Conservation (phyloP, 176 grass and related monocot genomes). For the Coix lacrymajobi region DNA sequence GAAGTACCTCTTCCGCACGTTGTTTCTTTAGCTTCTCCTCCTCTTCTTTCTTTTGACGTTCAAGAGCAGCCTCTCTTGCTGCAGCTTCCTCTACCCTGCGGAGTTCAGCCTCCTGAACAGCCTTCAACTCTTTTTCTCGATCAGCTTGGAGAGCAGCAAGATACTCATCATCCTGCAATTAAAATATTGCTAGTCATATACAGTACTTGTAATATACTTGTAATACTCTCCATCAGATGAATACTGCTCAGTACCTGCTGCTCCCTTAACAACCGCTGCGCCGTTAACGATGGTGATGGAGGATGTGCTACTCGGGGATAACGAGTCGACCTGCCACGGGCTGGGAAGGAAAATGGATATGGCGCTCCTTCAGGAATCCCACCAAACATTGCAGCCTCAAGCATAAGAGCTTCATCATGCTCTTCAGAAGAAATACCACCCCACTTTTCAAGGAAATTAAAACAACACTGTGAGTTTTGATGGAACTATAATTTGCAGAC, state of each 20-base stretch:
- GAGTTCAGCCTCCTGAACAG: conserved; percentile 61
- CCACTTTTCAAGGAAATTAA: conserved; percentile 60
- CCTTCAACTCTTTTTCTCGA: conserved; percentile 85
- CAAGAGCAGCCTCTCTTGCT: conserved; percentile 58
- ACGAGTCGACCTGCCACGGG: conserved; percentile 14
- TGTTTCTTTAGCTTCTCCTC: conserved; percentile 73
- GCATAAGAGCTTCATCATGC: conserved; percentile 97
- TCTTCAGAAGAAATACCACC: conserved; percentile 92
- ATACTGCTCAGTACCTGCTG: conserved; percentile 62
- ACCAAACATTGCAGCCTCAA: conserved; percentile 98
- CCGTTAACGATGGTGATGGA: conserved; percentile 69
- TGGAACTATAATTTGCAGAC: neutral
- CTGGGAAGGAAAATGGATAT: conserved; percentile 74
- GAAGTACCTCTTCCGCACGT: conserved; percentile 78
- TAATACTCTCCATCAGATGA: neutral
- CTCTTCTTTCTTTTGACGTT: conserved; percentile 60
- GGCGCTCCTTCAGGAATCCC: conserved; percentile 56
- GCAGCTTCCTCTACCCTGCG: conserved; percentile 46
- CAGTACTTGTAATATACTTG: neutral
- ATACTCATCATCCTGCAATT: conserved; percentile 84
- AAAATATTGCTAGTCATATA: conserved; percentile 5
- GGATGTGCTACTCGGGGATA: conserved; percentile 44
- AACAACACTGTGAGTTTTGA: conserved; percentile 7
- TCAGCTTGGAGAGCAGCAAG: conserved; percentile 85
- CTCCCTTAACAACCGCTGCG: conserved; percentile 83